Conservation (phyloP, 2,329 filamentous ascomycete species). For the Penicillium palitans region DNA sequence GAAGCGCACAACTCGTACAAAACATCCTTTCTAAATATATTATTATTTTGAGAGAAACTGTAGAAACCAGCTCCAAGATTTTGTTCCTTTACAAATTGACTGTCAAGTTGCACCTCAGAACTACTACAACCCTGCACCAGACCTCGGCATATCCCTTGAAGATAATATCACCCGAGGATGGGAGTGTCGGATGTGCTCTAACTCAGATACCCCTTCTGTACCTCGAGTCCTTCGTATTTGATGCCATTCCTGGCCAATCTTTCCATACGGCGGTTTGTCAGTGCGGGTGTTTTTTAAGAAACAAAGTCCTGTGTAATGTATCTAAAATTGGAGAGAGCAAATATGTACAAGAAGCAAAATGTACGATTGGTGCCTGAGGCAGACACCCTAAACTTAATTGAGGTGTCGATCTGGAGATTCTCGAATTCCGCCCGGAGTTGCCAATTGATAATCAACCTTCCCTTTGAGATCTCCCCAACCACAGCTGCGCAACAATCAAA, state of each 20-base stretch:
- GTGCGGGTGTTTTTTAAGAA: too few relatives aligned
- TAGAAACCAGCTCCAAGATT: neutral
- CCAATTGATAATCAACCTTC: slow-evolving; percentile 11
- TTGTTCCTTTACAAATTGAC: neutral
- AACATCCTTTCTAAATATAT: neutral
- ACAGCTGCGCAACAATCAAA: slow-evolving; percentile 8
- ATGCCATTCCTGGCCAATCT: too few relatives aligned
- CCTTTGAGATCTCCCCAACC: slow-evolving; percentile 2
- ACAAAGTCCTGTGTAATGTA: neutral
- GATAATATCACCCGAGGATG: too few relatives aligned
- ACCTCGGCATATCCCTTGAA: too few relatives aligned
- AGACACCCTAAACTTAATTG: slow-evolving; percentile 22
- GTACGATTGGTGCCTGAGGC: slow-evolving; percentile 14
- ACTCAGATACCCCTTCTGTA: too few relatives aligned
- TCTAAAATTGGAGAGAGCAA: neutral
- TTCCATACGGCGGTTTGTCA: too few relatives aligned
- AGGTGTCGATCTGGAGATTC: slow-evolving; percentile 28
- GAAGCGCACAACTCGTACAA: neutral
- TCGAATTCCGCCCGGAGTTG: slow-evolving; percentile 16
- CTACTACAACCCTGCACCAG: too few relatives aligned
- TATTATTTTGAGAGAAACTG: neutral
- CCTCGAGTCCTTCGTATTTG: too few relatives aligned
- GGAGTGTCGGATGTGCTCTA: too few relatives aligned
- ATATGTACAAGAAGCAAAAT: neutral
- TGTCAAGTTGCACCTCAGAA: neutral